Evolutionary conservation across 352 stramenopile genomes (phyloP).

Genomic region (Phytophthora constricta): DNA sequence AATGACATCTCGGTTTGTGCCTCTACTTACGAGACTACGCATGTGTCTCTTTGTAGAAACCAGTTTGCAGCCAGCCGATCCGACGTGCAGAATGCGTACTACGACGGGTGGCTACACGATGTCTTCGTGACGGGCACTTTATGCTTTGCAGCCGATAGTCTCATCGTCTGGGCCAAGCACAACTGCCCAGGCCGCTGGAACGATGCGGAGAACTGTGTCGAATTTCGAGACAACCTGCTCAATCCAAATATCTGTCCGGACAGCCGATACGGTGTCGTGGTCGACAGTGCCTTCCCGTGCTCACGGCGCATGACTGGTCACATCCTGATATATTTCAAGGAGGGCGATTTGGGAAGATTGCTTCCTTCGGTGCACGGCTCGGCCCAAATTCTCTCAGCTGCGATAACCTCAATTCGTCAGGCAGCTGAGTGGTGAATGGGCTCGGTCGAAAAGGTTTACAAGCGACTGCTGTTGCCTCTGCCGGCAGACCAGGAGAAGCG

Average conservation of each 20-base stretch:
- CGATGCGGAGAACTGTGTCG: constrained; percentile 13
- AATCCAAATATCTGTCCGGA: background rate
- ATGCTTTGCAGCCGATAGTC: constrained; percentile 18
- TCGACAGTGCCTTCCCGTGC: constrained; percentile 17
- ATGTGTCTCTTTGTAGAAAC: background rate
- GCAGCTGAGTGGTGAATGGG: constrained; percentile 7
- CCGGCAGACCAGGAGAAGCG: background rate
- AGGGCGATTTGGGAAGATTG: constrained; percentile 4
- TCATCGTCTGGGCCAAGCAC: constrained; percentile 22
- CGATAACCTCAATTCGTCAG: constrained; percentile 4
- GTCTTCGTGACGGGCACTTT: constrained; percentile 23
- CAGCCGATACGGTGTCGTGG: constrained; percentile 8
- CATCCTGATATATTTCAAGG: constrained; percentile 8
- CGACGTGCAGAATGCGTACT: constrained; percentile 20
- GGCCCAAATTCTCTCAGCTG: background rate
- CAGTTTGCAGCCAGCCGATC: background rate
- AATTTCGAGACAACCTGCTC: constrained; percentile 3
- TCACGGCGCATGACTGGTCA: background rate
- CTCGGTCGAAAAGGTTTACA: constrained; percentile 6
- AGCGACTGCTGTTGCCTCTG: background rate
- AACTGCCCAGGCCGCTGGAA: constrained; percentile 27
- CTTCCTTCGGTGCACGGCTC: background rate
- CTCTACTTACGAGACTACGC: too few species aligned
- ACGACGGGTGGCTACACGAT: constrained; percentile 28
- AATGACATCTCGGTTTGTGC: background rate